Evolutionary conservation across 306 rosid species (phyloP).

Genomic region (Cyamopsis tetragonoloba): DNA sequence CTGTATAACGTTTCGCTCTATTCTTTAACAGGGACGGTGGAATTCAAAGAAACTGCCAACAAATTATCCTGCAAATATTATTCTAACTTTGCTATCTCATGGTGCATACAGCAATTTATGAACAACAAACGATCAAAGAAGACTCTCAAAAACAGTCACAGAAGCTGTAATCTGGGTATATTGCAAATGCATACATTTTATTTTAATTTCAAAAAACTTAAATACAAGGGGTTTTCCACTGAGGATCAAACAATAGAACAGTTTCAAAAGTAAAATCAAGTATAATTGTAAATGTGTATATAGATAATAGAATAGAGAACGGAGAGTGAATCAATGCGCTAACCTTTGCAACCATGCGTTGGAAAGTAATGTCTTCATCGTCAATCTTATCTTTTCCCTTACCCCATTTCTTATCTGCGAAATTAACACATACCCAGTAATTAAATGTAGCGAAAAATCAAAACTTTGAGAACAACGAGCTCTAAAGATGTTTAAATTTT

Average conservation of each 20-base stretch:
- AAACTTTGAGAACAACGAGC: background rate
- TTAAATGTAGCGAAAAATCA: background rate
- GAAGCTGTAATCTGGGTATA: background rate
- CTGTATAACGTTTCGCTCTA: background rate
- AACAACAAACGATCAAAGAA: background rate
- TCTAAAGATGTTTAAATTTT: background rate
- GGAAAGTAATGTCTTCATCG: slow-evolving; percentile 92
- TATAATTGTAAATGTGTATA: background rate
- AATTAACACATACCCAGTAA: slow-evolving; percentile 15
- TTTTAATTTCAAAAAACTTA: background rate
- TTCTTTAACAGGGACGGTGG: background rate
- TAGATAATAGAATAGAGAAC: background rate
- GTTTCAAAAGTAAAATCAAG: background rate
- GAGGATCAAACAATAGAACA: background rate
- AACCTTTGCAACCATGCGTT: slow-evolving; percentile 99
- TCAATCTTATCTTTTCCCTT: slow-evolving; percentile 95
- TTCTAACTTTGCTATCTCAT: background rate
- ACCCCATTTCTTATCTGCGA: slow-evolving; percentile 83
- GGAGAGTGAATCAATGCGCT: slow-evolving; percentile 79
- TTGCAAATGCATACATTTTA: background rate
- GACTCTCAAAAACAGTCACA: background rate
- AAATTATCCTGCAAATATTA: background rate
- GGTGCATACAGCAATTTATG: background rate
- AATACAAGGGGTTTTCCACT: background rate
- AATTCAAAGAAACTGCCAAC: slow-evolving; percentile 12